phyloP scores from a whole-genome alignment of 441 rosid genomes.

The Arabidopsis hybrid region DNA sequence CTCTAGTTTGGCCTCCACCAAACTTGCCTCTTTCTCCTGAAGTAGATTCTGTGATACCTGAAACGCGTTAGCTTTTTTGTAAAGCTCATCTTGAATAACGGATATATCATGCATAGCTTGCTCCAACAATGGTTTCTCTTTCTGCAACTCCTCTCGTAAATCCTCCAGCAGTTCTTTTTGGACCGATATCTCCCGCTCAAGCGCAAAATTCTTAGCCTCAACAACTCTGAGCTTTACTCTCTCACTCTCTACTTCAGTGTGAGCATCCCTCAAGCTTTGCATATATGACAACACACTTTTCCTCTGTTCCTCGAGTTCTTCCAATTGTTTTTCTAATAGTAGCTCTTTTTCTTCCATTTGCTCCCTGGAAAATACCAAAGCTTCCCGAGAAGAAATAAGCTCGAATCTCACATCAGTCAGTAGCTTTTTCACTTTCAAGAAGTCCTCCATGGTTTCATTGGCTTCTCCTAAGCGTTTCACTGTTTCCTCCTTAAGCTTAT shows the following conservation, averaged over 20 bases:
- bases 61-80: conserved; percentile 58
- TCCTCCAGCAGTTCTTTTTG: conserved; percentile 62
- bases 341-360: conserved; percentile 71
- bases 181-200: conserved; percentile 58
- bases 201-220: conserved; percentile 73
- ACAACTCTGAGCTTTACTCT: conserved; percentile 70
- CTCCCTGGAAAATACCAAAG: conserved; percentile 65
- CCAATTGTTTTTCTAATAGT: conserved; percentile 55
- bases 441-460: conserved; percentile 63
- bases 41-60: conserved; percentile 60
- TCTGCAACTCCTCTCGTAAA: conserved; percentile 59
- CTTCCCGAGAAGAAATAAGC: conserved; percentile 73
- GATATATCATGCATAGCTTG: conserved; percentile 60
- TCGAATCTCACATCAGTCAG: conserved; percentile 72
- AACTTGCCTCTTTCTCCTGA: conserved; percentile 62
- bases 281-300: conserved; percentile 60
- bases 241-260: conserved; percentile 73
- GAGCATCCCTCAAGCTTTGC: conserved; percentile 75
- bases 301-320: conserved; percentile 77
- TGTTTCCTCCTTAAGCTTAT: conserved; percentile 54
- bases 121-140: conserved; percentile 60
- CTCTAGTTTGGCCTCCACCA: conserved; percentile 88
- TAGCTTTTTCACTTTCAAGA: conserved; percentile 76
- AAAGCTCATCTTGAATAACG: conserved; percentile 57
- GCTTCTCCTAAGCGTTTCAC: conserved; percentile 55